Percentiles rank a stretch among this genome's conserved stretches.
phyloP scores from a whole-genome alignment of 2,329 filamentous ascomycete species.

The Alternaria gansuensis region DNA sequence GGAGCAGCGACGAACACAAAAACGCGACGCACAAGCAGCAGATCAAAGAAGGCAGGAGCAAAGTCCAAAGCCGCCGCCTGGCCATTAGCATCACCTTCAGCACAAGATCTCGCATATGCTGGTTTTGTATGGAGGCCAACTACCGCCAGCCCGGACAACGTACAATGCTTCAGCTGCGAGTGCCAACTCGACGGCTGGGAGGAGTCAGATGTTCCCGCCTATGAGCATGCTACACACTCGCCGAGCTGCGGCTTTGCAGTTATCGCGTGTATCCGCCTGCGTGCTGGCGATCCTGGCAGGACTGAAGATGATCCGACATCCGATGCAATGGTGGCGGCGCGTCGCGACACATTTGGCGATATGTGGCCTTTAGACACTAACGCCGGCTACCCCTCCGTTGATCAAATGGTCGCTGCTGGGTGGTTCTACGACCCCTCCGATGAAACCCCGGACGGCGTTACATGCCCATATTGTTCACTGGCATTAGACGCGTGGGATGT shows the following conservation, averaged over 20 bases:
- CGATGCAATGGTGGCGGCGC: slow-evolving; percentile 75
- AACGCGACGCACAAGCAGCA: slow-evolving; percentile 75
- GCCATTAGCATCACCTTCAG: slow-evolving; percentile 76
- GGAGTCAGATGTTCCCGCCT: slow-evolving; percentile 79
- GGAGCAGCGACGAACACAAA: slow-evolving; percentile 64
- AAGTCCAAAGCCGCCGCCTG: slow-evolving; percentile 62
- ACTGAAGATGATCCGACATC: slow-evolving; percentile 78
- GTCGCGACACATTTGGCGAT: slow-evolving; percentile 82
- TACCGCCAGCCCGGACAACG: slow-evolving; percentile 81
- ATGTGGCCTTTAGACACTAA: slow-evolving; percentile 82
- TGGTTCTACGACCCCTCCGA: slow-evolving; percentile 91
- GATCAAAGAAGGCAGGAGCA: slow-evolving; percentile 62
- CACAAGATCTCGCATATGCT: slow-evolving; percentile 82
- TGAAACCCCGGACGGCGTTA: slow-evolving; percentile 87
- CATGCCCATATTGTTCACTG: slow-evolving; percentile 88
- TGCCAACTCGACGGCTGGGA: slow-evolving; percentile 94
- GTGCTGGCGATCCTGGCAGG: slow-evolving; percentile 67
- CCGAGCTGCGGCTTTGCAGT: slow-evolving; percentile 88
- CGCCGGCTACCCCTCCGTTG: slow-evolving; percentile 51
- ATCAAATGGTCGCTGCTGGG: slow-evolving; percentile 87
- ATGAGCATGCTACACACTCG: slow-evolving; percentile 86
- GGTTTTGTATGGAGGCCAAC: slow-evolving; percentile 90
- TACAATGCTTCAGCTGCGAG: slow-evolving; percentile 85
- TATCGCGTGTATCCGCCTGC: slow-evolving; percentile 63
- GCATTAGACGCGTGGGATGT: slow-evolving; percentile 95